phyloP scores from a whole-genome alignment of 2,329 filamentous ascomycete species.

The Trichoderma arundinaceum region DNA sequence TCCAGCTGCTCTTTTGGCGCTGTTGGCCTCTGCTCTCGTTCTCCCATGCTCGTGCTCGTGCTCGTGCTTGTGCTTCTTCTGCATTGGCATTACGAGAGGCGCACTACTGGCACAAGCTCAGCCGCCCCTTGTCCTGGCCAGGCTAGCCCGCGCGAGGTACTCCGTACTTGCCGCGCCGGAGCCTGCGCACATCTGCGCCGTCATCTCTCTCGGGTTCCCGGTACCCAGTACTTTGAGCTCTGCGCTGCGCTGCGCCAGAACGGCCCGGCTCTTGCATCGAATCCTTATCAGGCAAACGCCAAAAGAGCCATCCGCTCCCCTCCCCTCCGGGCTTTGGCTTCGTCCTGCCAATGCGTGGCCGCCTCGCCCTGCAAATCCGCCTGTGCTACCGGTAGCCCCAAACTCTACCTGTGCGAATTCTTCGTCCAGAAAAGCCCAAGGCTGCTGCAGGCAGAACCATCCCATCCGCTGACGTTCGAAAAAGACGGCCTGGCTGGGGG shows the following conservation, averaged over 20 bases:
- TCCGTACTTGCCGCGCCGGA: background rate
- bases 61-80: background rate
- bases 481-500: constrained; percentile 8
- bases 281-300: constrained; percentile 27
- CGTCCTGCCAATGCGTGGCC: background rate
- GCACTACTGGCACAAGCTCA: background rate
- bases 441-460: background rate
- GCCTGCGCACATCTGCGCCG: background rate
- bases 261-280: constrained; percentile 22
- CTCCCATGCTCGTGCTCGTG: too few species aligned
- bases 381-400: background rate
- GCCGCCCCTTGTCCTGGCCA: background rate
- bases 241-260: background rate
- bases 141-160: too few species aligned
- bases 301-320: constrained; percentile 9
- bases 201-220: background rate
- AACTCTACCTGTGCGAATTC: background rate
- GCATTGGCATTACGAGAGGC: background rate
- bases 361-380: background rate
- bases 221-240: background rate
- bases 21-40: background rate
- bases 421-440: background rate
- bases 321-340: background rate
- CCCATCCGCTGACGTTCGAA: constrained; percentile 3
- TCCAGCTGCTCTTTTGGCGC: background rate